Percentiles rank a stretch among this genome's conserved stretches.
Evolutionary conservation across 495 filamentous ascomycete genomes (phyloP).

Genomic region (Podospora conica): DNA sequence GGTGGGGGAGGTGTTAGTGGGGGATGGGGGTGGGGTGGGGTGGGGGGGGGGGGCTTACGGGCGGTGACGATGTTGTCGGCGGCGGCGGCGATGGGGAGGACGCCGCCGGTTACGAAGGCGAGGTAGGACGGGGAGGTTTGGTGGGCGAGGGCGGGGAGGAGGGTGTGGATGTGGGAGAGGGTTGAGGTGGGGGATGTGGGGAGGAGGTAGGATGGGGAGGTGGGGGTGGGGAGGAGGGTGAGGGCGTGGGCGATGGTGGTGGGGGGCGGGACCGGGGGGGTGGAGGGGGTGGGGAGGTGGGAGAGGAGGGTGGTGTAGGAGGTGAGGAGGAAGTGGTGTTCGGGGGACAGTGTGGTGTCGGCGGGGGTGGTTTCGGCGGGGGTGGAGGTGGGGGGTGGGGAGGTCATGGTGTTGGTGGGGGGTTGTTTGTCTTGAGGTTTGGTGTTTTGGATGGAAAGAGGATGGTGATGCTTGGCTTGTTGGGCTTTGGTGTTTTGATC

Average conservation of each 20-base stretch:
- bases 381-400: background rate
- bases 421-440: background rate
- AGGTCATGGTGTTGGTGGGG: background rate
- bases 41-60: no score
- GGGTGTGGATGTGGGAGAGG: constrained; percentile 42
- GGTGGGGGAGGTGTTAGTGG: no score
- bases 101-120: constrained; percentile 82
- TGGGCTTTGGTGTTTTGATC: no score
- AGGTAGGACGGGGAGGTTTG: constrained; percentile 64
- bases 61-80: constrained; percentile 75
- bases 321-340: constrained; percentile 4
- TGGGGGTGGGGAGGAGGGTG: constrained; percentile 22
- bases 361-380: no score
- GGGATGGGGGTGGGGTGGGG: no score
- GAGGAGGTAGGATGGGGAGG: constrained; percentile 8
- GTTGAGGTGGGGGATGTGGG: constrained; percentile 26
- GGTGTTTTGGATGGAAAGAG: background rate
- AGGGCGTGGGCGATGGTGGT: constrained; percentile 13
- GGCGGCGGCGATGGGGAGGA: constrained; percentile 72
- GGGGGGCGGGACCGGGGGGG: constrained; percentile 20
- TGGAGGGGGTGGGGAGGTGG: constrained; percentile 4
- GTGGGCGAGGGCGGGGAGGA: constrained; percentile 61
- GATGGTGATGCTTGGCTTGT: background rate
- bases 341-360: no score
- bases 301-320: constrained; percentile 18